Conservation (phyloP, 2,329 filamentous ascomycete species). For the Fusarium setosum region DNA sequence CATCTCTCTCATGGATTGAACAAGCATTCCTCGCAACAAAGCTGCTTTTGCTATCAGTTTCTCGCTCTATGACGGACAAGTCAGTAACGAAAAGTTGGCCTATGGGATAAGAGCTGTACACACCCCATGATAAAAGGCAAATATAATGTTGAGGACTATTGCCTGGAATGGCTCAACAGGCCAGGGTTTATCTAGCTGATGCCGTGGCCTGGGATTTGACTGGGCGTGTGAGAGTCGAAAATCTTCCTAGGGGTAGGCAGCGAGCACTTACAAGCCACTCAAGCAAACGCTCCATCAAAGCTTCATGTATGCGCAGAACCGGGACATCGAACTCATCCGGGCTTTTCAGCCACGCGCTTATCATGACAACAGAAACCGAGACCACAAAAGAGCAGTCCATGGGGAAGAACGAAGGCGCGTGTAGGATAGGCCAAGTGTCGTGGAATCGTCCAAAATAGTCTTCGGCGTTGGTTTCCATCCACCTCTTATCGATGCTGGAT, state of each 20-base stretch:
- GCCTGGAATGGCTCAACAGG: slow-evolving; percentile 48
- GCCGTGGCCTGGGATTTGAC: slow-evolving; percentile 24
- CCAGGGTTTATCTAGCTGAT: slow-evolving; percentile 39
- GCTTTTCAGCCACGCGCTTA: slow-evolving; percentile 52
- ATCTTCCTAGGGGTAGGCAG: background rate
- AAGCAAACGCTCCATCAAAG: slow-evolving; percentile 46
- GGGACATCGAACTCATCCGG: slow-evolving; percentile 40
- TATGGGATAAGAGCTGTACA: background rate
- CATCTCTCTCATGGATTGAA: slow-evolving; percentile 48
- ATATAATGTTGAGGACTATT: slow-evolving; percentile 52
- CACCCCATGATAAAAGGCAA: slow-evolving; percentile 52
- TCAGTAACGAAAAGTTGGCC: background rate
- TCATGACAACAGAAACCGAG: slow-evolving; percentile 49
- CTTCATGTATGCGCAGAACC: slow-evolving; percentile 46
- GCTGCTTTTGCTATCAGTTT: slow-evolving; percentile 46
- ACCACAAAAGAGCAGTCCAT: slow-evolving; percentile 43
- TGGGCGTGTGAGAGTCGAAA: slow-evolving; percentile 16
- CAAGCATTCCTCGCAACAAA: slow-evolving; percentile 49
- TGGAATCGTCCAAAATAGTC: slow-evolving; percentile 56
- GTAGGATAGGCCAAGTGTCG: slow-evolving; percentile 54
- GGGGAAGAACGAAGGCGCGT: slow-evolving; percentile 49
- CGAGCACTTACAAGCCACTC: slow-evolving; percentile 42
- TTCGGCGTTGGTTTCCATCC: slow-evolving; percentile 33
- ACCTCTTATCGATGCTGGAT: slow-evolving; percentile 16
- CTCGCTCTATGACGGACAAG: slow-evolving; percentile 41